A percentile compares a stretch with the other conserved stretches of the same genome.
Evolutionary conservation across 768 basidiomycete species (phyloP).

Genomic region (Panaeolus papilionaceus): DNA sequence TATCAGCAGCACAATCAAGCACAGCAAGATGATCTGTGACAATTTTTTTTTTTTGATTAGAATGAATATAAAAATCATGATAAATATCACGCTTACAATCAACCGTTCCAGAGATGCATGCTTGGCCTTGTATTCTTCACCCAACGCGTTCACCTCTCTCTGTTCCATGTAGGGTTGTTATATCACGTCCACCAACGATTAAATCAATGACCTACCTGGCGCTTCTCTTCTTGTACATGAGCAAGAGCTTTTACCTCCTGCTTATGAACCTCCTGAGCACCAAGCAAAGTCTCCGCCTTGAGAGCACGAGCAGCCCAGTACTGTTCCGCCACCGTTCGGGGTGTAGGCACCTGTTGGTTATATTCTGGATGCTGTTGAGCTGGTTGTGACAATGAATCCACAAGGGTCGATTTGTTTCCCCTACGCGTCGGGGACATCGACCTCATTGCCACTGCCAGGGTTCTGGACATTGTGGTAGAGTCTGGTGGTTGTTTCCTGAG

Average conservation of each 20-base stretch:
- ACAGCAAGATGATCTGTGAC: slow-evolving; percentile 40
- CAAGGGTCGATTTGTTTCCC: background rate
- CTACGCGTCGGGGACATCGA: background rate
- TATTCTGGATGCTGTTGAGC: slow-evolving; percentile 5
- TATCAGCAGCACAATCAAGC: slow-evolving; percentile 41
- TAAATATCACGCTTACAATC: slow-evolving; percentile 46
- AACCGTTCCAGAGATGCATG: slow-evolving; percentile 56
- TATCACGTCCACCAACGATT: background rate
- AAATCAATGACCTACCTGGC: slow-evolving; percentile 44
- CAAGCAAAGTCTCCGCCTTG: slow-evolving; percentile 66
- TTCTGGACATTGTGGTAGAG: background rate
- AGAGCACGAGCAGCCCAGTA: slow-evolving; percentile 76
- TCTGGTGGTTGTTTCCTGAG: slow-evolving; percentile 13
- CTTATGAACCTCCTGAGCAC: slow-evolving; percentile 53
- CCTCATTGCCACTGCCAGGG: slow-evolving; percentile 19
- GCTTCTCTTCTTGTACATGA: slow-evolving; percentile 50
- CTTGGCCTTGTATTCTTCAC: slow-evolving; percentile 51
- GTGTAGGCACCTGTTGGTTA: slow-evolving; percentile 10
- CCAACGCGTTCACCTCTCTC: slow-evolving; percentile 49
- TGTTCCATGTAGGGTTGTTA: slow-evolving; percentile 27
- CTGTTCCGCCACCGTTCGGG: slow-evolving; percentile 46
- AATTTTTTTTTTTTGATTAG: slow-evolving; percentile 17
- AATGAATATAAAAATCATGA: background rate
- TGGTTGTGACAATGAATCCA: slow-evolving; percentile 4
- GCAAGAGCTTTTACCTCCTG: slow-evolving; percentile 52